Evolutionary conservation across 2,329 filamentous ascomycete genomes (phyloP).

Genomic region (Beauveria asiatica): DNA sequence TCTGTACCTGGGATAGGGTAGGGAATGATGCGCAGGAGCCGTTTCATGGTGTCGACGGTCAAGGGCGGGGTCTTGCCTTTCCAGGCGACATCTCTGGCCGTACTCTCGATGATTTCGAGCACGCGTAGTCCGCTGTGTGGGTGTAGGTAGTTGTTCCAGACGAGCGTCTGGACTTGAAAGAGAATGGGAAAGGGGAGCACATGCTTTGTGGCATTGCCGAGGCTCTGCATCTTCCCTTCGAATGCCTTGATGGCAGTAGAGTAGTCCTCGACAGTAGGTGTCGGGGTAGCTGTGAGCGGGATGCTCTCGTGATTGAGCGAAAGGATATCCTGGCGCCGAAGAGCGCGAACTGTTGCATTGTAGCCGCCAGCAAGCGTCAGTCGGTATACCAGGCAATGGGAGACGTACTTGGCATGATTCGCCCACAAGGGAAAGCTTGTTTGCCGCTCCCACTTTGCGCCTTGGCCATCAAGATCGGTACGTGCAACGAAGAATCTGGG

Average conservation of each 20-base stretch:
- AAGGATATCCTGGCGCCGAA: slow-evolving; percentile 19
- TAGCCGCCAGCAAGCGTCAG: slow-evolving; percentile 21
- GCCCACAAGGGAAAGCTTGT: slow-evolving; percentile 17
- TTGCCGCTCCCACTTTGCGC: slow-evolving; percentile 21
- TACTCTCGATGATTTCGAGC: slow-evolving; percentile 31
- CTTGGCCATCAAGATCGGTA: background rate
- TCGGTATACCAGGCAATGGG: slow-evolving; percentile 38
- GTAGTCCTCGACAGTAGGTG: slow-evolving; percentile 15
- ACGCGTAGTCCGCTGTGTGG: slow-evolving; percentile 43
- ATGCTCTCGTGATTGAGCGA: slow-evolving; percentile 16
- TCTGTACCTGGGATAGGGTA: slow-evolving; percentile 45
- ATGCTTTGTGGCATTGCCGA: slow-evolving; percentile 11
- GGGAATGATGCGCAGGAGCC: slow-evolving; percentile 42
- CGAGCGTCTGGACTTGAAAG: slow-evolving; percentile 56
- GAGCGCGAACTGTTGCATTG: slow-evolving; percentile 17
- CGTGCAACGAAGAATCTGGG: slow-evolving; percentile 37
- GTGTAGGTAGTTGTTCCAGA: slow-evolving; percentile 53
- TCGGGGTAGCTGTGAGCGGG: slow-evolving; percentile 10
- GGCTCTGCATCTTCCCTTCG: slow-evolving; percentile 21
- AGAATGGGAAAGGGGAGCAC: slow-evolving; percentile 43
- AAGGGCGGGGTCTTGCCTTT: slow-evolving; percentile 27
- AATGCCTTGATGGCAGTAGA: slow-evolving; percentile 23
- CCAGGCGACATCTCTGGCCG: slow-evolving; percentile 19
- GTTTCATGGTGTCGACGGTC: slow-evolving; percentile 45
- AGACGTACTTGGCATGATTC: slow-evolving; percentile 25